Base-by-base conservation (phyloP, 495 filamentous ascomycete genomes). In the Friedmanniomyces endolithicus region DNA sequence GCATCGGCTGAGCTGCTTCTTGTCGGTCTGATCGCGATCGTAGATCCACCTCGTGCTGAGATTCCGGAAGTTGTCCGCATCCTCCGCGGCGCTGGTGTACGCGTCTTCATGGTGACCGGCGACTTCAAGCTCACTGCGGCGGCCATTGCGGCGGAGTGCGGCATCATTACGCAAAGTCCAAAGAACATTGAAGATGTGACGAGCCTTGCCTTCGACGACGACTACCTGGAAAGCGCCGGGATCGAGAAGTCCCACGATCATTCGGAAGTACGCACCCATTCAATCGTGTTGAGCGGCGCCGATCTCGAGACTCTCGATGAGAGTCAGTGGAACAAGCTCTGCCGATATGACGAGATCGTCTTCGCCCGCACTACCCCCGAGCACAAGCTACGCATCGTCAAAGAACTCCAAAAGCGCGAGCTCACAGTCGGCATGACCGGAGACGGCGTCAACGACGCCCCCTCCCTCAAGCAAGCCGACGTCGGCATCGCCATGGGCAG, bases 381-480 rank as follows among this genome's bases (percentile, higher is more conserved):
- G 47, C 86, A 83, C 22, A 88, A 87, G 64, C 79, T 88, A 31
- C 80, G 85, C 46, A 87, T 89, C 79, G 84, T 92, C 29, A 80
- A 87, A 48, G 82, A 83, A 4, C 66, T 89, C 51, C 84, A 86
- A 55, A 76, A 83, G 3, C 53, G 83, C 46, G 77, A 77, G 31
- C 63, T 69, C 24, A 83, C 86, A 58, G 83, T 79, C n/a, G 86
- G 83, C 29, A 87, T 94, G 76, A 90, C 87, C n/a, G 87, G 88
- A 64, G 87, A 92, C 55, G 87, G 88, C 55, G 87, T 92, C 52
- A 94, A 94, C 64, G 88, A 92, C 67, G 82, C 85, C 3, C 86
- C 87, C 1, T 86, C 85, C 1, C 71, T 94, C 22, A 87, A 87
- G 65, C 76, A 80, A 27, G 85, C 88, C 17, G 87, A 94, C 67